A percentile compares a stretch with the other conserved stretches of the same genome.
phyloP scores from a whole-genome alignment of 345 rosid genomes.

The Dimocarpus longan region DNA sequence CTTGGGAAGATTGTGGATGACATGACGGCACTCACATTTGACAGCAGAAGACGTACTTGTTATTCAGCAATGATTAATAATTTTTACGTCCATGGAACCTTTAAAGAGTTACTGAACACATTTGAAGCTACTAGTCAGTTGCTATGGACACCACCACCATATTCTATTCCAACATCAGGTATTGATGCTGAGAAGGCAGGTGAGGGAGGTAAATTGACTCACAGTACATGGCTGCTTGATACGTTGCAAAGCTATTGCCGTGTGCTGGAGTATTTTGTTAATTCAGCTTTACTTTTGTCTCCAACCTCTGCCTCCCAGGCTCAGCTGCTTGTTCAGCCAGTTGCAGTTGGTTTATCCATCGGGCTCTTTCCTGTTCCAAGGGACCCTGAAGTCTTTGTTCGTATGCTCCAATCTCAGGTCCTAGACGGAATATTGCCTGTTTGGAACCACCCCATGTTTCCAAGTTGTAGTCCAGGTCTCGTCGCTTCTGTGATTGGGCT shows the following conservation, averaged over 20 bases:
- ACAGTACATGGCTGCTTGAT: constrained; percentile 73
- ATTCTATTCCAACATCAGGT: constrained; percentile 48
- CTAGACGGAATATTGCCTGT: constrained; percentile 83
- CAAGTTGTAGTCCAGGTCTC: constrained; percentile 74
- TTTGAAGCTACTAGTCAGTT: constrained; percentile 95
- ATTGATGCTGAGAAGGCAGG: constrained; percentile 66
- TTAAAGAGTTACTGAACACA: constrained; percentile 85
- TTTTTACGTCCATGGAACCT: constrained; percentile 90
- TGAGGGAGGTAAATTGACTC: constrained; percentile 67
- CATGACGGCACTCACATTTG: constrained; percentile 75
- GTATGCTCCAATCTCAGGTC: constrained; percentile 89
- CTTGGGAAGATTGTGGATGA: constrained; percentile 94
- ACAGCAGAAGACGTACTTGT: constrained; percentile 79
- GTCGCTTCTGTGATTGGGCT: constrained; percentile 73
- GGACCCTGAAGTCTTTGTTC: constrained; percentile 86
- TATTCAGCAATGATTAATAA: constrained; percentile 85
- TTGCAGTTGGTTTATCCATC: constrained; percentile 80
- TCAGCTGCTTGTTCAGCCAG: constrained; percentile 91
- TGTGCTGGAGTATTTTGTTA: constrained; percentile 83
- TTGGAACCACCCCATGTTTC: constrained; percentile 87
- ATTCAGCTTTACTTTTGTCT: constrained; percentile 67
- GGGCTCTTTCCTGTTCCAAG: constrained; percentile 91
- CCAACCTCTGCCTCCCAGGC: constrained; percentile 75
- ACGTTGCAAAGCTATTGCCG: constrained; percentile 85
- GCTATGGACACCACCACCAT: constrained; percentile 78